Evolutionary conservation across 495 filamentous ascomycete species (phyloP).

Genomic region (Amniculicola lignicola): DNA sequence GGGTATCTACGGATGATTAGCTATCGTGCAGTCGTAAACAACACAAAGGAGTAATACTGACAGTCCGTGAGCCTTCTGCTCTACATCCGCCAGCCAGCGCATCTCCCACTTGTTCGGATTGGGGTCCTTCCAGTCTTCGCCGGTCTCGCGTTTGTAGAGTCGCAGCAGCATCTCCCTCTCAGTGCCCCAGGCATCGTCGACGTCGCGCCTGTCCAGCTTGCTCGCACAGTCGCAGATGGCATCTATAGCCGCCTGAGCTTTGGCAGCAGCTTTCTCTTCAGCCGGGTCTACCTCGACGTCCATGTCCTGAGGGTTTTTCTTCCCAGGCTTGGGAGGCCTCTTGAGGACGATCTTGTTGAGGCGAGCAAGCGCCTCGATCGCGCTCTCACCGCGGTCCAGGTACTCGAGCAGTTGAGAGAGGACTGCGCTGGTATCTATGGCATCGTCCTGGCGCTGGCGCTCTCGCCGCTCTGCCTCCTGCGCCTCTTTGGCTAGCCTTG

Average conservation of each 20-base stretch:
- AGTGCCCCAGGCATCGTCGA: constrained; percentile 83
- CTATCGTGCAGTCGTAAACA: too few relatives aligned
- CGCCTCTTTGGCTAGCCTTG: constrained; percentile 82
- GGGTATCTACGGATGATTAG: constrained; percentile 93
- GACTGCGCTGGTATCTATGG: constrained; percentile 68
- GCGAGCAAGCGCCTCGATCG: constrained; percentile 81
- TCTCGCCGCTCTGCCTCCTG: constrained; percentile 71
- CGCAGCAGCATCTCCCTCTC: constrained; percentile 81
- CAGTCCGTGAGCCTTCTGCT: too few relatives aligned
- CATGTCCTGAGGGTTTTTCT: constrained; percentile 64
- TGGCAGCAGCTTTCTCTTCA: constrained; percentile 63
- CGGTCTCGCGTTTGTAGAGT: constrained; percentile 81
- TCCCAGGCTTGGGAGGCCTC: constrained; percentile 59
- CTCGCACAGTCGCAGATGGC: constrained; percentile 86
- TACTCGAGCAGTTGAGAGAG: constrained; percentile 65
- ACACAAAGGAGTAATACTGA: too few relatives aligned
- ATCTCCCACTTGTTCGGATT: constrained; percentile 73
- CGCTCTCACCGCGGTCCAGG: constrained; percentile 80
- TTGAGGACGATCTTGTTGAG: constrained; percentile 67
- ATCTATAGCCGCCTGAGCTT: constrained; percentile 69
- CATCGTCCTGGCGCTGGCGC: constrained; percentile 68
- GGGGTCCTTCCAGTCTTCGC: constrained; percentile 84
- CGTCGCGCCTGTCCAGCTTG: constrained; percentile 72
- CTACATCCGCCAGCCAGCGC: constrained; percentile 84
- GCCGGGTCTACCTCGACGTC: constrained; percentile 57